phyloP scores from a whole-genome alignment of 495 filamentous ascomycete species.

The Pseudomonodictys pantanalensis region DNA sequence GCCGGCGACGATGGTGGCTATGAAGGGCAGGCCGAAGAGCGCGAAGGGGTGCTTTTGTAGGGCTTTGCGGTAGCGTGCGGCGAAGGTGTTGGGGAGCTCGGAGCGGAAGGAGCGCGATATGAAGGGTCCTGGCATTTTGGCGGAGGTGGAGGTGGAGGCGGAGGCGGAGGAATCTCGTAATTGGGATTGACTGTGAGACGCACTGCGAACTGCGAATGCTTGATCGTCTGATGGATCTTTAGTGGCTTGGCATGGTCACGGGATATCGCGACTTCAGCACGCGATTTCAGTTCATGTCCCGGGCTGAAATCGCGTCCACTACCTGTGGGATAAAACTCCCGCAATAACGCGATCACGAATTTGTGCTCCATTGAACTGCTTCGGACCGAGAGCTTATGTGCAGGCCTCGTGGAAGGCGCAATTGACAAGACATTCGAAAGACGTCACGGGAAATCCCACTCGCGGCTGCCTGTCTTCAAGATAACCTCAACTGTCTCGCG shows the following conservation, averaged over 20 bases:
- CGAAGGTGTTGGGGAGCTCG: slow-evolving; percentile 59
- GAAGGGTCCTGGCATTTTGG: slow-evolving; percentile 64
- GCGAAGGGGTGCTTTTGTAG: slow-evolving; percentile 79
- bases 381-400: too few relatives aligned
- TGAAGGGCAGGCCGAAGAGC: slow-evolving; percentile 93
- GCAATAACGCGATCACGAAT: too few relatives aligned
- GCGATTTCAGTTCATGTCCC: too few relatives aligned
- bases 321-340: too few relatives aligned
- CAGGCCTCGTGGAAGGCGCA: too few relatives aligned
- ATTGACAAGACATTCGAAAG: not conserved
- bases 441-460: not conserved
- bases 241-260: slow-evolving; percentile 28
- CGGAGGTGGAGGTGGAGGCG: not conserved
- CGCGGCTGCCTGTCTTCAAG: not conserved
- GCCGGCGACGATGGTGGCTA: slow-evolving; percentile 85
- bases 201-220: too few relatives aligned
- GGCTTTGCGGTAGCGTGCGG: slow-evolving; percentile 67
- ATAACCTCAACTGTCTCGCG: not conserved
- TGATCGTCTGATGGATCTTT: too few relatives aligned
- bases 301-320: too few relatives aligned
- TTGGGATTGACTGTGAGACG: too few relatives aligned
- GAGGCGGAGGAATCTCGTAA: too few relatives aligned
- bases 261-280: slow-evolving; percentile 22
- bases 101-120: slow-evolving; percentile 58
- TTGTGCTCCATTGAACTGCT: too few relatives aligned